Percentiles rank a stretch among this genome's conserved stretches.
These are phyloP conservation scores for Echinochloa phyllopogon DNA, from an alignment of 176 grass and related monocot genomes.

Conservation along the genomic window DNA sequence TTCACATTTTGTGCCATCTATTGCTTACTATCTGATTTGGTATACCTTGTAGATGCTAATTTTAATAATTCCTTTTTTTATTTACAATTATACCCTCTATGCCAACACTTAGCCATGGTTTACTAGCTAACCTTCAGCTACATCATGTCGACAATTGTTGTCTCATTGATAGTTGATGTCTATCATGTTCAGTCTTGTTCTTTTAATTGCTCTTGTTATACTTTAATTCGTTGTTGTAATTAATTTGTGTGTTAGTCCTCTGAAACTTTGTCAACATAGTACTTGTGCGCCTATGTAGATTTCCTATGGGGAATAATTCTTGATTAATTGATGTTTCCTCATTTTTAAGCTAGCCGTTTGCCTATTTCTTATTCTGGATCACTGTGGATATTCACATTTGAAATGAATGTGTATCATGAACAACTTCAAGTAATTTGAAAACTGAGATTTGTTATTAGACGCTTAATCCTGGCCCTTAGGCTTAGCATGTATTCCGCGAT, in stretches of 20 bases:
- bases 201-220: neutral
- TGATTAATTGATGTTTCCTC: neutral
- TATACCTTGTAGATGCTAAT: neutral
- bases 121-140: neutral
- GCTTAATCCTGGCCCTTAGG: too few species aligned
- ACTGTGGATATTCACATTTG: neutral
- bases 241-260: conserved; percentile 50
- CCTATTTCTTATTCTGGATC: neutral
- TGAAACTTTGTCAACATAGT: neutral
- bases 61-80: too few species aligned
- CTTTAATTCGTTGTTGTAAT: neutral
- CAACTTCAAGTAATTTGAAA: neutral
- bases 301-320: conserved; percentile 2
- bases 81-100: too few species aligned
- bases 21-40: neutral
- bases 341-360: neutral
- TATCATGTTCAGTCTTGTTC: neutral
- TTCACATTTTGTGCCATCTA: neutral
- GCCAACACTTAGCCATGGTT: too few species aligned
- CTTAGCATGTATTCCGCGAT: neutral
- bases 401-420: neutral
- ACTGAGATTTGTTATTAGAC: neutral
- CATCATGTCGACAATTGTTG: neutral
- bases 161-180: neutral
- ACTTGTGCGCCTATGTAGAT: neutral